Conservation (phyloP, 495 filamentous ascomycete genomes). For the Friedmanniomyces simplex region DNA sequence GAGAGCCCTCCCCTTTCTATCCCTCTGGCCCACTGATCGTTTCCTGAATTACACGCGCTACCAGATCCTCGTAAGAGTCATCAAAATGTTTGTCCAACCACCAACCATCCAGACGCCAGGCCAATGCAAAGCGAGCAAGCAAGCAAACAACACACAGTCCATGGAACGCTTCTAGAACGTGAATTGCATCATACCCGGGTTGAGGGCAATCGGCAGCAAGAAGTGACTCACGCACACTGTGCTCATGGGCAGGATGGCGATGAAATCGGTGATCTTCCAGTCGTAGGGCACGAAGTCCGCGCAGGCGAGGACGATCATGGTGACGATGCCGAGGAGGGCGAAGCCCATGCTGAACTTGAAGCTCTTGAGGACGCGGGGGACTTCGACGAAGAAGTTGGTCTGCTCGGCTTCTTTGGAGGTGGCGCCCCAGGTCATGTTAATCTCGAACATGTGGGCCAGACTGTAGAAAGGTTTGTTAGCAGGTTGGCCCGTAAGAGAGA, state of each 20-base stretch:
- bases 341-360: constrained; percentile 71
- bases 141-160: neutral
- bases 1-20: neutral
- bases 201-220: constrained; percentile 60
- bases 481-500: neutral
- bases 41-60: neutral
- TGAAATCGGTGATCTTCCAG: constrained; percentile 66
- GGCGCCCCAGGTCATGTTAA: constrained; percentile 42
- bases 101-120: neutral
- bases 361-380: constrained; percentile 61
- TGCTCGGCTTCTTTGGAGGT: constrained; percentile 50
- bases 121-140: neutral
- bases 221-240: constrained; percentile 60
- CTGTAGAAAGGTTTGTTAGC: constrained; percentile 23
- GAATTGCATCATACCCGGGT: constrained; percentile 74
- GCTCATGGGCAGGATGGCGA: constrained; percentile 71
- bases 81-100: neutral
- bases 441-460: constrained; percentile 40
- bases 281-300: constrained; percentile 52
- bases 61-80: neutral
- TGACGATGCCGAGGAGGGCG: constrained; percentile 47
- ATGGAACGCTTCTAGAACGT: constrained; percentile 35
- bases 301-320: constrained; percentile 54
- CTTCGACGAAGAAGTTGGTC: constrained; percentile 70
- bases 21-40: neutral